Evolutionary conservation across 2,329 filamentous ascomycete genomes (phyloP).

Genomic region (Cladophialophora yegresii): DNA sequence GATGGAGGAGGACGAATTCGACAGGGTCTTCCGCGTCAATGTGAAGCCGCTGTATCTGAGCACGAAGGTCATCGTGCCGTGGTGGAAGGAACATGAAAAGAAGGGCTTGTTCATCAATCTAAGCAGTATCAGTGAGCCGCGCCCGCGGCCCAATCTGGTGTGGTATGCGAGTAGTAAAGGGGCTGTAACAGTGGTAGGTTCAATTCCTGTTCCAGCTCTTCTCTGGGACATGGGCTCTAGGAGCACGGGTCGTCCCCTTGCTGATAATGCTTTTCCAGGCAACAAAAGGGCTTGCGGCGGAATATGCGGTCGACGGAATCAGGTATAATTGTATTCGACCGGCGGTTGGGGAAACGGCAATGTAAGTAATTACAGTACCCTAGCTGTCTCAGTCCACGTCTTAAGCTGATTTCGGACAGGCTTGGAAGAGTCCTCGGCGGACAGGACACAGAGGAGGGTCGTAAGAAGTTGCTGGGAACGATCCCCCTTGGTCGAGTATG

Average conservation of each 20-base stretch:
- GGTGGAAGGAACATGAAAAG: constrained; percentile 28
- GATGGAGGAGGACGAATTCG: constrained; percentile 31
- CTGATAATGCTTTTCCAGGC: constrained; percentile 16
- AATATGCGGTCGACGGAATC: constrained; percentile 29
- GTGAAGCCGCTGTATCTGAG: constrained; percentile 34
- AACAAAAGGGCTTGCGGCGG: constrained; percentile 29
- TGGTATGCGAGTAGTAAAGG: constrained; percentile 33
- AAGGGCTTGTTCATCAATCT: constrained; percentile 30
- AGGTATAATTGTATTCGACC: constrained; percentile 32
- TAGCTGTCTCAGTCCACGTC: neutral
- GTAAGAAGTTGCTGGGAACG: constrained; percentile 24
- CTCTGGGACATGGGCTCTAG: neutral
- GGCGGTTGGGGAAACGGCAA: constrained; percentile 30
- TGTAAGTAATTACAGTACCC: constrained; percentile 23
- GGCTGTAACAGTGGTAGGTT: constrained; percentile 29
- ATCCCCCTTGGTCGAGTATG: constrained; percentile 35
- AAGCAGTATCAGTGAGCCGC: constrained; percentile 30
- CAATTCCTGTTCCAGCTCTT: constrained; percentile 10
- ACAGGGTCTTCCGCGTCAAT: constrained; percentile 32
- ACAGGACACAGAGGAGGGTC: constrained; percentile 23
- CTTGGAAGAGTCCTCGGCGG: constrained; percentile 21
- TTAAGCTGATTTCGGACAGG: neutral
- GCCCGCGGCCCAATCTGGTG: constrained; percentile 31
- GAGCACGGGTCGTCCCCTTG: neutral
- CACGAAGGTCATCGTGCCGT: constrained; percentile 33